phyloP scores from a whole-genome alignment of 805 yeast genomes.

The Scheffersomyces lignosus region DNA sequence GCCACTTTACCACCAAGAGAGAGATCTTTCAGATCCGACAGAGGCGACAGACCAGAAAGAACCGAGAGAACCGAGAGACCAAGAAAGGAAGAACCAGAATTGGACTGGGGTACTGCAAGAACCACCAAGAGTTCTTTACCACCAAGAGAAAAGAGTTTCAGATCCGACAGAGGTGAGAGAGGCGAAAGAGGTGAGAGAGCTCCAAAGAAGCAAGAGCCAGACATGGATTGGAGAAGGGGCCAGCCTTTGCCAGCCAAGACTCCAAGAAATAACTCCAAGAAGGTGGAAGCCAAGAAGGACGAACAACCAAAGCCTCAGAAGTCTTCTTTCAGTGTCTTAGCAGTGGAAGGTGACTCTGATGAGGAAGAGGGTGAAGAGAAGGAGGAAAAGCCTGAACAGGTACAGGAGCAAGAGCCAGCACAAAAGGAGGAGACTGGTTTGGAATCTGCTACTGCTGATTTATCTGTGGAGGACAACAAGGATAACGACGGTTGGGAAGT shows the following conservation, averaged over 20 bases:
- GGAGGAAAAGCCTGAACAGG: conserved; percentile 4
- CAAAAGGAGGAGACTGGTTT: conserved; percentile 23
- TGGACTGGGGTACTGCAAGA: conserved; percentile 40
- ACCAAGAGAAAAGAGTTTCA: conserved; percentile 35
- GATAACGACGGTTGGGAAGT: conserved; percentile 46
- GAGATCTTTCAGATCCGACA: conserved; percentile 16
- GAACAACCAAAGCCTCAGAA: conserved; percentile 39
- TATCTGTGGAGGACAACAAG: conserved; percentile 33
- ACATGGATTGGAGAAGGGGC: conserved; percentile 40
- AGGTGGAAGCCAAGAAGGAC: conserved; percentile 19
- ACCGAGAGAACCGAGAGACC: conserved; percentile 9
- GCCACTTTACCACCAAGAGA: conserved; percentile 37
- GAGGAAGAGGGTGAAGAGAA: conserved; percentile 38
- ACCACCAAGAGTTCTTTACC: conserved; percentile 27
- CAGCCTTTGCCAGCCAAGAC: conserved; percentile 27
- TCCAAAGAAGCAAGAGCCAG: conserved; percentile 26
- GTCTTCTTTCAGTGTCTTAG: conserved; percentile 49
- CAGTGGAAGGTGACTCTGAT: conserved; percentile 51
- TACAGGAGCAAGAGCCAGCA: conserved; percentile 11
- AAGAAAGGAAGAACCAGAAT: conserved; percentile 19
- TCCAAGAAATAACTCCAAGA: conserved; percentile 3
- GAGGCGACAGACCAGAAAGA: conserved; percentile 16
- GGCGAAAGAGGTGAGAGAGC: conserved; percentile 24
- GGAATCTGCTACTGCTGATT: conserved; percentile 39
- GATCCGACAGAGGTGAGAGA: conserved; percentile 22